Conservation (phyloP, 169 alveolate genomes). For the Cyclospora cayetanensis region DNA sequence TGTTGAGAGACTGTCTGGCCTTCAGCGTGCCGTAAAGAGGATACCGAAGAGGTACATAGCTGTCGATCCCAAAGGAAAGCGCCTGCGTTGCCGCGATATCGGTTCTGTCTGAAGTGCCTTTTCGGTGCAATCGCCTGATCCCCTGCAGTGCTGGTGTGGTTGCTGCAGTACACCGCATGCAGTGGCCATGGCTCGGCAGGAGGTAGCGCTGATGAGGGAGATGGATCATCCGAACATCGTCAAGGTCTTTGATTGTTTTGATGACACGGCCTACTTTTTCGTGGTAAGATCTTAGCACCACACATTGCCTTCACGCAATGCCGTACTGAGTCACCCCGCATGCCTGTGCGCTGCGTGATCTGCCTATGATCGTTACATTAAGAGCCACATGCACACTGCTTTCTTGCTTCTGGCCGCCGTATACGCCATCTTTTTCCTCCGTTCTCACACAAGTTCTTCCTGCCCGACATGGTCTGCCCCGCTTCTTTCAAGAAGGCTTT, state of each 20-base stretch:
- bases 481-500: too few relatives aligned
- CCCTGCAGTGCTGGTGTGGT: background rate
- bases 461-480: too few relatives aligned
- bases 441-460: too few relatives aligned
- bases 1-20: constrained; percentile 65
- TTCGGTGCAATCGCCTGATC: background rate
- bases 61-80: background rate
- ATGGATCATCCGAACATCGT: constrained; percentile 68
- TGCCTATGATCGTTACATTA: too few relatives aligned
- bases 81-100: background rate
- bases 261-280: constrained; percentile 59
- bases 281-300: too few relatives aligned
- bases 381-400: too few relatives aligned
- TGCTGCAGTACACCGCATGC: constrained; percentile 56
- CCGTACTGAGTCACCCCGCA: too few relatives aligned
- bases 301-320: too few relatives aligned
- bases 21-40: constrained; percentile 65
- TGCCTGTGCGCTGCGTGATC: too few relatives aligned
- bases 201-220: constrained; percentile 30
- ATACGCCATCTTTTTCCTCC: too few relatives aligned
- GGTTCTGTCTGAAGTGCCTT: background rate
- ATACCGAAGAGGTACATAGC: constrained; percentile 46
- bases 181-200: constrained; percentile 56
- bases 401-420: too few relatives aligned
- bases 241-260: constrained; percentile 59